phyloP scores from a whole-genome alignment of 2,329 filamentous ascomycete genomes.

The Sarocladium kiliense region DNA sequence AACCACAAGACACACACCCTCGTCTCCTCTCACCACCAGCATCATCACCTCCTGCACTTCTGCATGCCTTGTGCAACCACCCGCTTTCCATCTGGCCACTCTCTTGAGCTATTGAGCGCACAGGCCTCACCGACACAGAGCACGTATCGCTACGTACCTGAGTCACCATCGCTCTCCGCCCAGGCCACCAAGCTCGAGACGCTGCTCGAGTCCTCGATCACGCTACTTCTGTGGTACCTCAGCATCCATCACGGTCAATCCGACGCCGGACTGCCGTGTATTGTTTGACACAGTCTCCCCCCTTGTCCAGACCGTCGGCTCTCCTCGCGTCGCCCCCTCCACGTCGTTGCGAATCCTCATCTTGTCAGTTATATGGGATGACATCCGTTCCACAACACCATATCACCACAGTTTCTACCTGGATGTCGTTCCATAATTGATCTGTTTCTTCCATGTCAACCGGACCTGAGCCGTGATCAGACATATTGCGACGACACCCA shows the following conservation, averaged over 20 bases:
- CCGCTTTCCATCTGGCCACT: background rate
- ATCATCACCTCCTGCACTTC: constrained; percentile 1
- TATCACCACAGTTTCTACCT: background rate
- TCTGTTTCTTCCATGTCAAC: too few relatives aligned
- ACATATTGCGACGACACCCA: too few relatives aligned
- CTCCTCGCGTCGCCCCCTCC: background rate
- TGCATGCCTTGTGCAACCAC: constrained; percentile 5
- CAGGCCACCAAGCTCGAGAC: background rate
- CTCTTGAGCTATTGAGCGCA: background rate
- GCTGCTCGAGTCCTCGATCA: background rate
- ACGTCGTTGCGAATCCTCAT: background rate
- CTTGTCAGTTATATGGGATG: background rate
- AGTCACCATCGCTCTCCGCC: background rate
- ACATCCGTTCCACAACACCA: background rate
- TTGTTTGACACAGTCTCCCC: background rate
- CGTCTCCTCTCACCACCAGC: background rate
- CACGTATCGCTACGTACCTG: background rate
- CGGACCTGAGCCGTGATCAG: too few relatives aligned
- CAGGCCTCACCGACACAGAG: background rate
- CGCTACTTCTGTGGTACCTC: background rate
- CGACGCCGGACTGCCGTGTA: background rate
- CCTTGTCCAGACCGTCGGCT: background rate
- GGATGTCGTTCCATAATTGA: background rate
- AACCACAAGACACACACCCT: background rate
- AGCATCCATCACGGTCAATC: background rate